Evolutionary conservation across 2,329 filamentous ascomycete genomes (phyloP).

Genomic region (Elsinoe necatrix): DNA sequence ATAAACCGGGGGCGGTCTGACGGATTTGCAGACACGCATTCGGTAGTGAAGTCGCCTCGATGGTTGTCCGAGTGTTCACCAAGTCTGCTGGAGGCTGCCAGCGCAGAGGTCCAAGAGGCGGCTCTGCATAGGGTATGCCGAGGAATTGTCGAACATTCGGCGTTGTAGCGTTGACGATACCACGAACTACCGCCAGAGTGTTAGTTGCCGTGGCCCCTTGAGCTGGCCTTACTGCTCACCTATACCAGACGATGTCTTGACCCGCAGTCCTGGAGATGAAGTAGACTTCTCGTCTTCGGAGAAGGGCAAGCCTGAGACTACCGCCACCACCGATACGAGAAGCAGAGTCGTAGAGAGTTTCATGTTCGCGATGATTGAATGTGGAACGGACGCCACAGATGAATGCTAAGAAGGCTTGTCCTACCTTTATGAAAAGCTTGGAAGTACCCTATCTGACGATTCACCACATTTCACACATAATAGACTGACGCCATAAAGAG

Average conservation of each 20-base stretch:
- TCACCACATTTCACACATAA: neutral
- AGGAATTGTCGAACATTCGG: constrained; percentile 21
- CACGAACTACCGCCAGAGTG: neutral
- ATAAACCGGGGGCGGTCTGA: neutral
- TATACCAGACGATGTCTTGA: neutral
- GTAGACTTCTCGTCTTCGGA: neutral
- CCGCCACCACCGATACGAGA: neutral
- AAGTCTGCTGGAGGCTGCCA: constrained; percentile 20
- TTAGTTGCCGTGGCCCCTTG: no score
- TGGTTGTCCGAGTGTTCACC: neutral
- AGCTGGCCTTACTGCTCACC: no score
- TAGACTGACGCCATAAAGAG: neutral
- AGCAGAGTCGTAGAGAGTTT: neutral
- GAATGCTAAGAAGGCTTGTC: neutral
- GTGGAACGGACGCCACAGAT: neutral
- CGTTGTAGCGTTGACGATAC: constrained; percentile 15
- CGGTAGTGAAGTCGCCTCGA: neutral
- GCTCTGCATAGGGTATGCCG: constrained; percentile 23
- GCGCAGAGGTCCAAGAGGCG: constrained; percentile 22
- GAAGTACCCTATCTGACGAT: neutral
- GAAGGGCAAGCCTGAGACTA: neutral
- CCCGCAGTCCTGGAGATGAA: neutral
- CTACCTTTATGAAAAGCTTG: constrained; percentile 2
- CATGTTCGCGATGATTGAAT: neutral
- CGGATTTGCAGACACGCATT: neutral